A percentile compares a stretch with the other conserved stretches of the same genome.
phyloP scores from a whole-genome alignment of 345 rosid genomes.

The Heritiera fomes region DNA sequence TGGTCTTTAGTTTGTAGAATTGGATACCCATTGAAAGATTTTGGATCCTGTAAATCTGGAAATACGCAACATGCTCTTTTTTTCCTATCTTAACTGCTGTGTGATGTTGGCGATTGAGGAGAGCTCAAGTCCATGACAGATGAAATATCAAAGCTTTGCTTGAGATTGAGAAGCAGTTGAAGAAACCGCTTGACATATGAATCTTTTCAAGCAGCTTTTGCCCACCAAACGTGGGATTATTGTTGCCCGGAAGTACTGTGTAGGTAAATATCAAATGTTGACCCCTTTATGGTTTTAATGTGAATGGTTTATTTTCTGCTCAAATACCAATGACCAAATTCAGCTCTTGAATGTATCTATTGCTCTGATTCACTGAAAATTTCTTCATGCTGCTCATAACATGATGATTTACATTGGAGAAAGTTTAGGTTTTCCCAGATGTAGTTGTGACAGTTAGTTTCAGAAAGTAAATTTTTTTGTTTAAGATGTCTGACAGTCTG shows the following conservation, averaged over 20 bases:
- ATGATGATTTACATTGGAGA: neutral
- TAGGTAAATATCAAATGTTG: slow-evolving; percentile 24
- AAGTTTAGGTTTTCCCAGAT: neutral
- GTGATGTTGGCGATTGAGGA: slow-evolving; percentile 7
- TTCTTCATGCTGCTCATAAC: neutral
- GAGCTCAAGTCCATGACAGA: neutral
- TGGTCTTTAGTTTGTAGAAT: neutral
- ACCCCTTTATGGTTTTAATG: neutral
- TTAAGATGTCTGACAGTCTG: neutral
- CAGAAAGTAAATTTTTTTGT: neutral
- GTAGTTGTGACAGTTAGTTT: neutral
- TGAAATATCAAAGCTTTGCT: neutral
- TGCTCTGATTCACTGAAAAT: neutral
- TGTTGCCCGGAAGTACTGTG: slow-evolving; percentile 23
- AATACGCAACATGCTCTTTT: neutral
- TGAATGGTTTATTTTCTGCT: neutral
- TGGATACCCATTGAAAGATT: neutral
- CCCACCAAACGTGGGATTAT: slow-evolving; percentile 24
- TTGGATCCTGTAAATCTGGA: neutral
- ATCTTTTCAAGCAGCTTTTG: slow-evolving; percentile 32
- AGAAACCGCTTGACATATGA: slow-evolving; percentile 25
- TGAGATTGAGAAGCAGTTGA: slow-evolving; percentile 1
- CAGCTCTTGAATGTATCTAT: neutral
- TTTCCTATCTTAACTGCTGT: neutral
- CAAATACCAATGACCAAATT: neutral